These are phyloP conservation scores for Crithidia acanthocephali DNA, from an alignment of 208 protist genomes.

Conservation along the genomic window DNA sequence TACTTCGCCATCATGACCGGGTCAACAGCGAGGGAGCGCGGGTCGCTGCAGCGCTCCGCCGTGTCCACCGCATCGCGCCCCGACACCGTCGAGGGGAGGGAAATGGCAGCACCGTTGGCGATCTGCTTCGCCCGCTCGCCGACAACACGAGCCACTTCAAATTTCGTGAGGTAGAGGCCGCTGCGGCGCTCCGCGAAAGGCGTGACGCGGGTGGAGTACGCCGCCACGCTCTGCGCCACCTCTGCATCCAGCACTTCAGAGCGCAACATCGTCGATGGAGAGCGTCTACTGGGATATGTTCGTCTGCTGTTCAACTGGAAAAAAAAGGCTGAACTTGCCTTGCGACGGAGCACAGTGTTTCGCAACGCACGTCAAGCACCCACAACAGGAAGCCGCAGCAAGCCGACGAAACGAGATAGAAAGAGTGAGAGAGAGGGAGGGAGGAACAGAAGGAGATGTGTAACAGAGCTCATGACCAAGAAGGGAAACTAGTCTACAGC, in stretches of 20 bases:
- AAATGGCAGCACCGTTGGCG: slow-evolving; percentile 59
- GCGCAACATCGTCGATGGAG: slow-evolving; percentile 41
- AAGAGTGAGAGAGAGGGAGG: too few species aligned
- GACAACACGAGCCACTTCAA: slow-evolving; percentile 81
- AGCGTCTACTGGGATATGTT: too few species aligned
- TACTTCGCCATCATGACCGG: slow-evolving; percentile 90
- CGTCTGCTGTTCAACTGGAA: too few species aligned
- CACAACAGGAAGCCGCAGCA: too few species aligned
- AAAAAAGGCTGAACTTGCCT: too few species aligned
- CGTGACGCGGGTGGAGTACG: slow-evolving; percentile 47
- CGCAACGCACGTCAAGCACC: too few species aligned
- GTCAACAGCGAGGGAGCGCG: slow-evolving; percentile 71
- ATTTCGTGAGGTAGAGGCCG: slow-evolving; percentile 83
- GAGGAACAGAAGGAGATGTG: too few species aligned
- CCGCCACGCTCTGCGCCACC: slow-evolving; percentile 34
- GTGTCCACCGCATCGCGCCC: slow-evolving; percentile 49
- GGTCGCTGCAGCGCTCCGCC: slow-evolving; percentile 75
- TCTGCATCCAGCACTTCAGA: slow-evolving; percentile 73
- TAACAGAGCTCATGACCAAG: too few species aligned
- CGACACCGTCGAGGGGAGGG: slow-evolving; percentile 25
- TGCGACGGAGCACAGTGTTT: too few species aligned
- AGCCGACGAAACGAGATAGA: too few species aligned
- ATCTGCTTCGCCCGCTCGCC: slow-evolving; percentile 86
- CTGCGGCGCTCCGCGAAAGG: slow-evolving; percentile 67
- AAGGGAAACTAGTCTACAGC: too few species aligned